phyloP scores from a whole-genome alignment of 768 basidiomycete species.

The Amyloporia xantha region DNA sequence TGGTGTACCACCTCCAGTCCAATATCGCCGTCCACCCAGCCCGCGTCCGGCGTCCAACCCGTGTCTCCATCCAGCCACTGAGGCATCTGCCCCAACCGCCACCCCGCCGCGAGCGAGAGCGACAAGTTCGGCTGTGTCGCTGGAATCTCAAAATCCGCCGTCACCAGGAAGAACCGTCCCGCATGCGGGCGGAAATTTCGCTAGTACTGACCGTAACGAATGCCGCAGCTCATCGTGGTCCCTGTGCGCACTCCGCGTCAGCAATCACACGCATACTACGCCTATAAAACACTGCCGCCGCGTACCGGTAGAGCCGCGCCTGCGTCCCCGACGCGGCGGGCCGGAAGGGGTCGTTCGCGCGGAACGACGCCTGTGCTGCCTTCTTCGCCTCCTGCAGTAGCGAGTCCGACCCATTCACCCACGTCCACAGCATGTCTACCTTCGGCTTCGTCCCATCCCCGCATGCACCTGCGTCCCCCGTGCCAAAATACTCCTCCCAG shows the following conservation, averaged over 20 bases:
- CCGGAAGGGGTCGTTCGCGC: slow-evolving; percentile 17
- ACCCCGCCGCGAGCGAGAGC: slow-evolving; percentile 6
- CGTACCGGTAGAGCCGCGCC: slow-evolving; percentile 20
- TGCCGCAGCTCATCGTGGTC: slow-evolving; percentile 34
- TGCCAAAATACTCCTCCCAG: slow-evolving; percentile 17
- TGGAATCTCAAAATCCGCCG: slow-evolving; percentile 27
- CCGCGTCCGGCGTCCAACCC: neutral
- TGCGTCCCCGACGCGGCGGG: slow-evolving; percentile 12
- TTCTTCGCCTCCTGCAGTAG: slow-evolving; percentile 15
- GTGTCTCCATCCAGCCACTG: slow-evolving; percentile 31
- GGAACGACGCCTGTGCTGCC: slow-evolving; percentile 4
- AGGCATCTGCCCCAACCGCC: slow-evolving; percentile 32
- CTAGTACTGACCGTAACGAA: slow-evolving; percentile 28
- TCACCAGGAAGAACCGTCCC: slow-evolving; percentile 27
- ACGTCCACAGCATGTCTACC: slow-evolving; percentile 27
- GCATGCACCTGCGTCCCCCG: slow-evolving; percentile 14
- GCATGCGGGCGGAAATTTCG: slow-evolving; percentile 24
- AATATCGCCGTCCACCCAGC: slow-evolving; percentile 23
- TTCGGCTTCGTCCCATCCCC: slow-evolving; percentile 9
- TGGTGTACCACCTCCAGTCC: slow-evolving; percentile 28
- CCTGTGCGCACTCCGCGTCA: no score
- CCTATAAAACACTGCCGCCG: neutral
- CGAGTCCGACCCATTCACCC: slow-evolving; percentile 27
- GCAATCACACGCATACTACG: neutral
- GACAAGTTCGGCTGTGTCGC: slow-evolving; percentile 3